phyloP scores from a whole-genome alignment of 2,329 filamentous ascomycete genomes.

The Apiospora kogelbergensis region DNA sequence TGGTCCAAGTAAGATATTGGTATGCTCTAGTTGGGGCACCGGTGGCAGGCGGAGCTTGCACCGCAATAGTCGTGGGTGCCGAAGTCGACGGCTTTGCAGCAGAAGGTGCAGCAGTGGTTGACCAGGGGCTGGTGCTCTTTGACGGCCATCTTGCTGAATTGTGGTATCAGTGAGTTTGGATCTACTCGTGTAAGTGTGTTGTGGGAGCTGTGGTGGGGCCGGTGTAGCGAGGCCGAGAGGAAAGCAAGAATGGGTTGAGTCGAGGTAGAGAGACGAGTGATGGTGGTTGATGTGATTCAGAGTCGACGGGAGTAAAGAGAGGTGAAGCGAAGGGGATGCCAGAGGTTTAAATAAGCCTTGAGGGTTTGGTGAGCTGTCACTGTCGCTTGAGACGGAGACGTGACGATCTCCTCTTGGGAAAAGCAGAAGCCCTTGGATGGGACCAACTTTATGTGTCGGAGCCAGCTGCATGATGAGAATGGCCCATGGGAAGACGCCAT shows the following conservation, averaged over 20 bases:
- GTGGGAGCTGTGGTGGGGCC: not conserved
- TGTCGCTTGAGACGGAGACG: not conserved
- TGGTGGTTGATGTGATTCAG: not conserved
- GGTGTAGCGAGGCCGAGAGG: not conserved
- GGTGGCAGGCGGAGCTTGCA: slow-evolving; percentile 40
- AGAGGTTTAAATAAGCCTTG: slow-evolving; percentile 15
- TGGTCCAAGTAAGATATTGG: slow-evolving; percentile 1
- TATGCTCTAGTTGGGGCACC: slow-evolving; percentile 37
- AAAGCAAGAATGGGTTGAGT: not conserved
- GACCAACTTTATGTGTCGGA: slow-evolving; percentile 9
- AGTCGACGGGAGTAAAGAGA: not conserved
- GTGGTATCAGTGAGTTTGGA: not conserved
- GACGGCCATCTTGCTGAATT: slow-evolving; percentile 37
- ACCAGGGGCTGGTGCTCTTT: slow-evolving; percentile 44
- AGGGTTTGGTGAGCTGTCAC: not conserved
- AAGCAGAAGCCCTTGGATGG: slow-evolving; percentile 5
- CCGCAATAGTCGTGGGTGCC: slow-evolving; percentile 52
- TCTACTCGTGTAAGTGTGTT: not conserved
- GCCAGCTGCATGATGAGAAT: not conserved
- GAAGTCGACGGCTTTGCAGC: slow-evolving; percentile 50
- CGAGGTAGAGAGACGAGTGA: not conserved
- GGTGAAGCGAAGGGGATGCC: slow-evolving; percentile 3
- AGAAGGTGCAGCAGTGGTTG: slow-evolving; percentile 51
- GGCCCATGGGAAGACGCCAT: not conserved
- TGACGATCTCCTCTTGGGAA: not conserved